phyloP scores from a whole-genome alignment of 805 yeast species.

The Hanseniaspora osmophila region DNA sequence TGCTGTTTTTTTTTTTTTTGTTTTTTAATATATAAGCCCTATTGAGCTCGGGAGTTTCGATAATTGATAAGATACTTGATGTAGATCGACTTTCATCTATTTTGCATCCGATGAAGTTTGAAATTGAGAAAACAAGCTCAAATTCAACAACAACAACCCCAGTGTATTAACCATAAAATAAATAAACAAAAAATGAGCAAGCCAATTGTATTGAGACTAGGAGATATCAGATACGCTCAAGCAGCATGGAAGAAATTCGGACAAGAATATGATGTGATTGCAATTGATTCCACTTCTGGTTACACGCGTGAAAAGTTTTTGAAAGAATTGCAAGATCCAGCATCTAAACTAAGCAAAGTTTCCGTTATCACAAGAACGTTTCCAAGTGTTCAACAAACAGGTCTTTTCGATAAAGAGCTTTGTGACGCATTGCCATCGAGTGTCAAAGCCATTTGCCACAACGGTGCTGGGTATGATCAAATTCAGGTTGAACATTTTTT shows the following conservation, averaged over 20 bases:
- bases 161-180: too few relatives aligned
- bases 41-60: too few relatives aligned
- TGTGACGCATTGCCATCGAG: slow-evolving; percentile 38
- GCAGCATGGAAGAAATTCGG: slow-evolving; percentile 49
- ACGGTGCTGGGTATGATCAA: slow-evolving; percentile 72
- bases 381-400: slow-evolving; percentile 37
- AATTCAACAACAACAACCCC: too few relatives aligned
- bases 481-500: slow-evolving; percentile 42
- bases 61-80: too few relatives aligned
- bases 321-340: slow-evolving; percentile 18
- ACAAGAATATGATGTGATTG: slow-evolving; percentile 34
- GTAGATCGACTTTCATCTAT: too few relatives aligned
- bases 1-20: too few relatives aligned
- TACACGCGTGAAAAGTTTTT: slow-evolving; percentile 24
- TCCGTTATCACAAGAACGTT: slow-evolving; percentile 38
- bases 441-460: slow-evolving; percentile 40
- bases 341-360: slow-evolving; percentile 19
- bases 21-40: too few relatives aligned
- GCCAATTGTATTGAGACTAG: slow-evolving; percentile 55
- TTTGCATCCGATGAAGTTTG: too few relatives aligned
- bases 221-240: slow-evolving; percentile 44
- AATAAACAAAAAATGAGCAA: slow-evolving; percentile 17
- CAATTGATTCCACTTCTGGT: slow-evolving; percentile 22
- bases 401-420: slow-evolving; percentile 52
- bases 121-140: too few relatives aligned